Base-by-base conservation (phyloP, 2,329 filamentous ascomycete species). In the Colletotrichum tofieldiae region DNA sequence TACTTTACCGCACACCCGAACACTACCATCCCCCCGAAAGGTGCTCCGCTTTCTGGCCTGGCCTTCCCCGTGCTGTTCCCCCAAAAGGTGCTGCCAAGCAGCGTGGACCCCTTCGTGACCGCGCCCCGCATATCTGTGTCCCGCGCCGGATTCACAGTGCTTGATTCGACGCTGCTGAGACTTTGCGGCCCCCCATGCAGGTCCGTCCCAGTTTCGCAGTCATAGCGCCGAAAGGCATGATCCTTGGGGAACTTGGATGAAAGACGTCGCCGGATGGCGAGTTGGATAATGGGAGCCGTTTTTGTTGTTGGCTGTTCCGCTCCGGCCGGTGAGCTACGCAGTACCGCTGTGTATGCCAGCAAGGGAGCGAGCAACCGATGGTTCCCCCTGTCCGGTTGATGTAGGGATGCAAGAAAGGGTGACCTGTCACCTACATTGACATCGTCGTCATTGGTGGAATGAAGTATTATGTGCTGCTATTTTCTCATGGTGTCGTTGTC, bases 211-310 rank as follows among this genome's bases (percentile, higher is more conserved):
- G 63, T 67, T 43, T 52, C 23, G 54, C 20, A 64, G 59, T 70
- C 60, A 72, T 65, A 65, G 70, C 65, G 65, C 47, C 39, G 70
- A 65, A 52, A 60, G 54, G 65, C 59, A 72, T 70, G 59, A 70
- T 63, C 64, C 62, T 45, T 47, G 65, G 29, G 18, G 16, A 26
- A 41, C 54, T 23, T 58, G 35, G 23, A 58, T 39, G 55, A 58
- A 23, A 52, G 60, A 41, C 35, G 23, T 37, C 14, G 54, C n/a
- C 37, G 23, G 23, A 58, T 41, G 14, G n/a, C 8, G 41, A 23
- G 2, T 39, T 23, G n/a, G 23, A n/a, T 26, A 9, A 37, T n/a
- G 12, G n/a, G 23, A 26, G n/a, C 16, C 32, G 35, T n/a, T 18
- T 20, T n/a, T 26, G 14, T 23, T 16, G 32, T 12, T 56, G 12